Base-by-base conservation (phyloP, 805 yeast genomes). In the Saturnispora bothae region DNA sequence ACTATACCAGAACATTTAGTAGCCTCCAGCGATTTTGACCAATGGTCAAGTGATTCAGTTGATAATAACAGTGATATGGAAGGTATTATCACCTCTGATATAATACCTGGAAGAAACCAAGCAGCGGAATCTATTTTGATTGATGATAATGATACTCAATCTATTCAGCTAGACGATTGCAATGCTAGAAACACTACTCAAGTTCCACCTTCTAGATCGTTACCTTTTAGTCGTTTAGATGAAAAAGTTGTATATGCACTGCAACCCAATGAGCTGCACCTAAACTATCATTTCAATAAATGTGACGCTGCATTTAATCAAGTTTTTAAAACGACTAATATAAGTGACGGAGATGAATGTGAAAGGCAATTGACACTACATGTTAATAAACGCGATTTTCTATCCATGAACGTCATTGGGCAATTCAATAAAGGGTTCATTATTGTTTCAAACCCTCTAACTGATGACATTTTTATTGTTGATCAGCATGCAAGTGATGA, bases 401-500 rank as follows among this genome's bases (percentile, higher is more conserved):
- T 56, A 3, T 54, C 66, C 3, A 89, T 92, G 97, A 57, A 68
- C 29, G 61, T 92, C 10, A 73, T 89, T 5, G 99, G 99, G 0
- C 98, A 92, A 59, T 92, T 92, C 61, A 92, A 92, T 55, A 60
- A 82, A n/a, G 98, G 97, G 0, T 92, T 92, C 49, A 84, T 92
- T n/a, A 54, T 88, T 15, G 92, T 83, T 0, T 69, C 73, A 3
- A 65, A 76, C 36, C 56, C 58, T n/a, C 52, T 54, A 3, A 53
- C 54, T 3, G 47, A 53, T n/a, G 85, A 85, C 51, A 49, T 89
- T 23, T 88, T 92, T 50, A 88, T 92, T 25, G 69, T 92, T 34
- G 99, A 92, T 56, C 99, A 92, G 57, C 99, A 92, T 62, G 98
- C 98, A 1, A 83, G 95, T 47, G 98, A 92, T 61, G 99, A 92